Base-by-base conservation (phyloP, 2,329 filamentous ascomycete species). In the Incumbomyces delicatus region DNA sequence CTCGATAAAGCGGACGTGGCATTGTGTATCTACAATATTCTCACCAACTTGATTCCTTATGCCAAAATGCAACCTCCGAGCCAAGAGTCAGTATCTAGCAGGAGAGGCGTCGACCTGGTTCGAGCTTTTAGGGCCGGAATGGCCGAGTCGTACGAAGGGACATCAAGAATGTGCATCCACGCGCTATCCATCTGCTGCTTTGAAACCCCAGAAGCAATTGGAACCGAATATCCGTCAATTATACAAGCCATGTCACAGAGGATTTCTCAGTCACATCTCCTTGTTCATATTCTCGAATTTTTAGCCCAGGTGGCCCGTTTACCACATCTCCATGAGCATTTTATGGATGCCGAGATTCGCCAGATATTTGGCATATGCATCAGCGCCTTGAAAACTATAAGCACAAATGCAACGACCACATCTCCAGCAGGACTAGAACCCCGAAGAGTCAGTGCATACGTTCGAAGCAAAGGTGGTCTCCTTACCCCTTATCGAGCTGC, bases 311-410 rank as follows among this genome's bases (percentile, higher is more conserved):
- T 98, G 22, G 88, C 89, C 44, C 82, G 90, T 31, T 71, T 95
- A 48, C 87, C 86, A 8, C 78, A 87, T 50, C 75, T 95, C 1
- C 94, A 89, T 60, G 80, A 87, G 60, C 94, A 95, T 60, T 86
- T 95, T 61, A 78, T 86, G 43, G 83, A 94, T 57, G 87, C 95
- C 35, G 89, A 96, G 59, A 95, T 90, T 64, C 85, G 87, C 52
- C 88, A 87, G 45, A 86, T 96, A 1, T 96, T 98, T 62, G 92
- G 86, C 8, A 94, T 98, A 39, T 95, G 88, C 60, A 88, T 95
- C 63, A 81, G 88, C 44, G 96, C 95, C 61, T 72, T 98, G 33
- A 87, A 96, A 57, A 90, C 89, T 50, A 87, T 89, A 1, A 76
- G 87, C 53, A 86, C 90, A 52, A 46, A 53, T 32, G 49, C 53